Evolutionary conservation across 1,284 basidiomycete species (phyloP).

Genomic region (Amylostereum areolatum): DNA sequence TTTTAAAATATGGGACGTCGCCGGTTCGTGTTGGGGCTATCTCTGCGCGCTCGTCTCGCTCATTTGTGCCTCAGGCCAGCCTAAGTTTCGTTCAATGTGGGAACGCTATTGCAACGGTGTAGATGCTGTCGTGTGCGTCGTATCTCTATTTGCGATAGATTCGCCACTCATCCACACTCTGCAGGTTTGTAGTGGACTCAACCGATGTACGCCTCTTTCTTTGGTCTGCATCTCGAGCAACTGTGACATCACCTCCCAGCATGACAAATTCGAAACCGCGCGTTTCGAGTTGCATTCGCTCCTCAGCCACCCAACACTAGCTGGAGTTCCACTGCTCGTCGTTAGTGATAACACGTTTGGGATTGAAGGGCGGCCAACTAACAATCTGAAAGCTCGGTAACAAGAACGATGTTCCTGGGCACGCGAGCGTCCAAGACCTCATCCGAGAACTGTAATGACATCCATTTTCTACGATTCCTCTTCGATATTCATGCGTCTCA

Average conservation of each 20-base stretch:
- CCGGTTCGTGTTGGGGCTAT: conserved; percentile 39
- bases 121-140: conserved; percentile 85
- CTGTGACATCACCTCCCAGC: conserved; percentile 31
- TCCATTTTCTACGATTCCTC: conserved; percentile 2
- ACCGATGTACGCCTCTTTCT: conserved; percentile 56
- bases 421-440: conserved; percentile 81
- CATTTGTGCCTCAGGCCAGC: conserved; percentile 56
- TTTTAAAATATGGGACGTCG: conserved; percentile 94
- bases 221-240: neutral
- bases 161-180: conserved; percentile 4
- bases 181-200: conserved; percentile 89
- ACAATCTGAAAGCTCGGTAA: conserved; percentile 69
- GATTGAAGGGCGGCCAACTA: neutral
- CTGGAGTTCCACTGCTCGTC: conserved; percentile 84
- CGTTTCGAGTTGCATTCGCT: conserved; percentile 89
- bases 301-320: conserved; percentile 66
- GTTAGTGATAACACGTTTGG: conserved; percentile 35
- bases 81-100: conserved; percentile 92
- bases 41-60: conserved; percentile 11
- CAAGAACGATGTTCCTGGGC: conserved; percentile 87
- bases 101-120: conserved; percentile 94
- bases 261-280: conserved; percentile 80
- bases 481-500: neutral
- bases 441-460: conserved; percentile 71
- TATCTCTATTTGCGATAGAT: neutral